phyloP scores from a whole-genome alignment of 208 protist genomes.

The Leishmania martiniquensis region DNA sequence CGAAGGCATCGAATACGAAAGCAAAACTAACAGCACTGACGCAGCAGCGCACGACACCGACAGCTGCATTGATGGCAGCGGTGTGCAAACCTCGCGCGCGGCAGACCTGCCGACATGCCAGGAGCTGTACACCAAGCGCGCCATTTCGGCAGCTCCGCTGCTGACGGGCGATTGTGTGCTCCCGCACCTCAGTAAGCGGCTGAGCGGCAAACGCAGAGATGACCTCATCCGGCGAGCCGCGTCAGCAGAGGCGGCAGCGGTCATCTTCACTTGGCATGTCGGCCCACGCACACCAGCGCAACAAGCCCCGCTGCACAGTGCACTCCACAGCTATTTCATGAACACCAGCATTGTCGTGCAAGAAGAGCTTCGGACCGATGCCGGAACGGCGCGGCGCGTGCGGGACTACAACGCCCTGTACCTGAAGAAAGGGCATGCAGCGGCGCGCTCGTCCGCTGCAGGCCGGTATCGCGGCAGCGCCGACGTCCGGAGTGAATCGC shows the following conservation, averaged over 20 bases:
- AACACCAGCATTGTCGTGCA: slow-evolving; percentile 3
- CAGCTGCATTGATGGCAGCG: not conserved
- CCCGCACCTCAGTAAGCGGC: not conserved
- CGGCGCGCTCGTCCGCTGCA: not conserved
- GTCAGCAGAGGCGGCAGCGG: not conserved
- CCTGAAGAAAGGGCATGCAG: not conserved
- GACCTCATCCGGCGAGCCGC: not conserved
- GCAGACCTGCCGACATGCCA: not conserved
- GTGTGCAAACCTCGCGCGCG: not conserved
- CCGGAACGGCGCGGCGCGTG: slow-evolving; percentile 2
- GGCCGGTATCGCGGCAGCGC: not conserved
- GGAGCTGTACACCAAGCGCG: not conserved
- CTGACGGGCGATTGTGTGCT: slow-evolving; percentile 3
- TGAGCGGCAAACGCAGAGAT: not conserved
- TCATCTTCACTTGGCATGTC: slow-evolving; percentile 2
- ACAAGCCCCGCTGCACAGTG: slow-evolving; percentile 6
- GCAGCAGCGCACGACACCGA: not conserved
- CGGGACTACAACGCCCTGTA: slow-evolving; percentile 4
- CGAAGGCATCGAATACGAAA: not conserved
- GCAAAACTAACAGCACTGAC: not conserved
- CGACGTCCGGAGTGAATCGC: not conserved
- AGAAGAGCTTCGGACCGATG: not conserved
- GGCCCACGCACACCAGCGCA: slow-evolving; percentile 10
- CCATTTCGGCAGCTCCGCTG: not conserved
- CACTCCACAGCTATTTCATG: not conserved